Base-by-base conservation (phyloP, 129 eudicot species). In the Daucus carota region DNA sequence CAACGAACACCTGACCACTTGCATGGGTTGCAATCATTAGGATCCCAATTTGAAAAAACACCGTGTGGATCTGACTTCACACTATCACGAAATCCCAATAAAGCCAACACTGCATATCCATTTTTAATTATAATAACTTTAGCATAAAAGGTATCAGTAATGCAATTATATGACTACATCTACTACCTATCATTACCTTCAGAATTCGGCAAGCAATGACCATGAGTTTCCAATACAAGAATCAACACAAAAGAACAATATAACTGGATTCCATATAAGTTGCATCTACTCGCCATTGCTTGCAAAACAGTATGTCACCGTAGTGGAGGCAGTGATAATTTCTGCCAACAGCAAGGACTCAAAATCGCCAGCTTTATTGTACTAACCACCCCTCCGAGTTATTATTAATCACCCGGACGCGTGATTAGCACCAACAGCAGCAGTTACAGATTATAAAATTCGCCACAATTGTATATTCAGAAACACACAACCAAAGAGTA, bases 201-300 rank as follows among this genome's bases (percentile, higher is more conserved):
- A 3, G 83, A 82, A 80, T 86, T 88, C 45, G 85, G 88, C 31
- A 93, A 84, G 31, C 69, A 80, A 76, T 86, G 81, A 22, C 86
- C 84, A 18, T 74, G 86, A 84, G 80, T 47, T 42, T 78, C 74
- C 75, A 83, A 76, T 68, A 76, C 69, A 66, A 91, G 87, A 83
- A 89, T 70, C 75, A 87, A 69, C 83, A 85, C 80, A 38, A 67
- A 48, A 67, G 83, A 77, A 84, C 85, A 75, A 22, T 79, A 72
- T 77, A 93, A 73, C 75, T 81, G 41, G 80, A 83, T 77, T 80
- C 81, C 82, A 83, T 67, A 66, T 73, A 84, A 69, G 47, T 73
- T 80, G 96, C 96, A 89, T 87, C 88, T 85, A 83, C 79, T 81
- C 84, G 93, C 90, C 98, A 91, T 94, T 54, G 82, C 84, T 80